Evolutionary conservation across 345 rosid species (phyloP), one percentile per base, ranked within the genome.

Genomic region (Eucalyptus sp.): DNA sequence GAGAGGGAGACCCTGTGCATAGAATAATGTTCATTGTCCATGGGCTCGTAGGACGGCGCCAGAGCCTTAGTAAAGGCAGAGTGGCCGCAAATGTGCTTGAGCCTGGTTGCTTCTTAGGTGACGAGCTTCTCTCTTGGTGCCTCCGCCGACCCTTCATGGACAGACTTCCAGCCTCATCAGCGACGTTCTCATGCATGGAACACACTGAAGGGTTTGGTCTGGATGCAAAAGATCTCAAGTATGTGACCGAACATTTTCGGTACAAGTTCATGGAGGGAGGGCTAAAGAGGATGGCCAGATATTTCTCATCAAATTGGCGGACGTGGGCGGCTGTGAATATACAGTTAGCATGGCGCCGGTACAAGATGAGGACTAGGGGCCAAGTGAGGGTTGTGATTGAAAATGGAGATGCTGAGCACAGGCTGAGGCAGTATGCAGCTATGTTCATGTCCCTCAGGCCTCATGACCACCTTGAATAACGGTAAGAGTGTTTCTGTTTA

Each of bases 271-370:
- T 89, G 10, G 88, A 91, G 44, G 92, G 92, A 90, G 91, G 92
- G 89, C 93, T 95, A 1, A 94, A 91, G 90, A 88, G 95, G 88
- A 93, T 91, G 16, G 91, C 93, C 20, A 92, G 96, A 89, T 94
- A 95, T 88, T 94, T 91, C 93, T 95, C 96, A 2, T 94, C 97
- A 15, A 94, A 94, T 86, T 95, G 97, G 95, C 88, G 95, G 66
- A 92, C 95, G 2, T 94, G 97, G 97, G 97, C 94, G 3, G 96
- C 96, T 3, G 95, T 95, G 89, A 94, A 90, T 49, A 92, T 95
- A 88, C 97, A 95, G 66, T 89, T 94, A 29, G 95, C 94, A 37
- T 95, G 97, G 96, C 88, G 92, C 27, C 90, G 90, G 16, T 91
- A 94, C 95, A 91, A 91, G 88, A 88, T 31, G 87, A 92, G 94